These are phyloP conservation scores for Aspergillus costaricaensis DNA, from an alignment of 2,329 filamentous ascomycete species.

Conservation along the genomic window DNA sequence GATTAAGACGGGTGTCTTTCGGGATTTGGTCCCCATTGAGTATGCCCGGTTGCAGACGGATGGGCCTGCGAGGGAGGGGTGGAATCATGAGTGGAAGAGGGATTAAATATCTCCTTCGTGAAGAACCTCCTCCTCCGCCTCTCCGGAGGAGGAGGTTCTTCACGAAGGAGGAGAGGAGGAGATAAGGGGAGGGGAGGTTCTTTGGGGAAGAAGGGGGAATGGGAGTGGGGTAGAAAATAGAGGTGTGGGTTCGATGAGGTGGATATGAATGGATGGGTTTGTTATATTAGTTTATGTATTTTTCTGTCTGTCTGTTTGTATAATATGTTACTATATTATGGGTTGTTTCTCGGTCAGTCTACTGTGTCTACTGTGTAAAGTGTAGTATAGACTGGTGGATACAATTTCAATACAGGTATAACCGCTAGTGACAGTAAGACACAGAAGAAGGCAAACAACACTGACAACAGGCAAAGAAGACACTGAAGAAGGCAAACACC, in stretches of 20 bases:
- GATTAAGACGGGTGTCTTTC: constrained; percentile 84
- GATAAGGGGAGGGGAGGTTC: neutral
- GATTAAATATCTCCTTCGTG: no score
- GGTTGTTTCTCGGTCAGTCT: neutral
- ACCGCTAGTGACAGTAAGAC: neutral
- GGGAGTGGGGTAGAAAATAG: neutral
- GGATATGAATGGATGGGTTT: neutral
- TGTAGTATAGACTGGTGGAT: neutral
- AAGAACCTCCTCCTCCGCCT: no score
- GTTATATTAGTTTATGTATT: neutral
- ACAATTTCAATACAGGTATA: neutral
- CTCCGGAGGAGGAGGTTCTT: neutral
- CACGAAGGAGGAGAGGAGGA: no score
- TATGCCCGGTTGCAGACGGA: constrained; percentile 76
- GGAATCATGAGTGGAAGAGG: constrained; percentile 91
- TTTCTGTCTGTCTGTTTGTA: neutral
- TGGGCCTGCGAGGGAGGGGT: constrained; percentile 73
- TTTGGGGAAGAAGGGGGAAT: neutral
- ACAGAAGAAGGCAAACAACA: neutral
- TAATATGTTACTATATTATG: neutral
- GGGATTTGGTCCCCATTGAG: constrained; percentile 80
- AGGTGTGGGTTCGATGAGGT: neutral
- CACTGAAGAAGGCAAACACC: neutral
- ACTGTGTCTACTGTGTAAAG: no score
- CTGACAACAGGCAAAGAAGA: neutral